Percentiles rank a stretch among this genome's conserved stretches.
phyloP scores from a whole-genome alignment of 306 rosid species.

The Erythrophleum fordii region DNA sequence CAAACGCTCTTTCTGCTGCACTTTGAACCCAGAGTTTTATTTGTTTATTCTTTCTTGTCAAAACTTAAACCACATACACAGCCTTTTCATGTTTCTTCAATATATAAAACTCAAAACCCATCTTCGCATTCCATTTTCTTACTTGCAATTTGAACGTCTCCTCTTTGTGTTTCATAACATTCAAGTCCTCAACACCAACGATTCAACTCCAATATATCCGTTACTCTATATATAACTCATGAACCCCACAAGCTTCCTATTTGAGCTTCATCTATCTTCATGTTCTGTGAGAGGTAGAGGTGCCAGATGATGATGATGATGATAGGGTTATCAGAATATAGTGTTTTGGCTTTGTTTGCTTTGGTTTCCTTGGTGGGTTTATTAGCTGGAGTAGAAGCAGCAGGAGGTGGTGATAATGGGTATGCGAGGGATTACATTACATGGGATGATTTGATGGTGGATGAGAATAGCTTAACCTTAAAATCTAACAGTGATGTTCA shows the following conservation, averaged over 20 bases:
- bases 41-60: background rate
- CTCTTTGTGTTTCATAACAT: slow-evolving; percentile 29
- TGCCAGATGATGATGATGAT: background rate
- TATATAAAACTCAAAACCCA: slow-evolving; percentile 33
- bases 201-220: slow-evolving; percentile 46
- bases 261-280: slow-evolving; percentile 20
- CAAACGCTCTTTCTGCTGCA: slow-evolving; percentile 46
- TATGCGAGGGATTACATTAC: slow-evolving; percentile 50
- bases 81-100: slow-evolving; percentile 49
- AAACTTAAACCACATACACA: background rate
- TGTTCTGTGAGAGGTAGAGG: background rate
- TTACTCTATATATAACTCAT: slow-evolving; percentile 34
- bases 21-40: slow-evolving; percentile 6
- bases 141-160: slow-evolving; percentile 29
- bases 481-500: slow-evolving; percentile 27
- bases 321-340: background rate
- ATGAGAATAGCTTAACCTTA: slow-evolving; percentile 39
- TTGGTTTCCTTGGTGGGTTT: slow-evolving; percentile 33
- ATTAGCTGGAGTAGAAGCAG: slow-evolving; percentile 34
- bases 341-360: slow-evolving; percentile 36
- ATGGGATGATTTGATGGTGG: slow-evolving; percentile 82
- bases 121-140: slow-evolving; percentile 27
- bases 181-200: slow-evolving; percentile 11
- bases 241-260: slow-evolving; percentile 15
- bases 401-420: slow-evolving; percentile 8